Evolutionary conservation across 2,329 filamentous ascomycete species (phyloP).

Genomic region (Diplodia corticola): DNA sequence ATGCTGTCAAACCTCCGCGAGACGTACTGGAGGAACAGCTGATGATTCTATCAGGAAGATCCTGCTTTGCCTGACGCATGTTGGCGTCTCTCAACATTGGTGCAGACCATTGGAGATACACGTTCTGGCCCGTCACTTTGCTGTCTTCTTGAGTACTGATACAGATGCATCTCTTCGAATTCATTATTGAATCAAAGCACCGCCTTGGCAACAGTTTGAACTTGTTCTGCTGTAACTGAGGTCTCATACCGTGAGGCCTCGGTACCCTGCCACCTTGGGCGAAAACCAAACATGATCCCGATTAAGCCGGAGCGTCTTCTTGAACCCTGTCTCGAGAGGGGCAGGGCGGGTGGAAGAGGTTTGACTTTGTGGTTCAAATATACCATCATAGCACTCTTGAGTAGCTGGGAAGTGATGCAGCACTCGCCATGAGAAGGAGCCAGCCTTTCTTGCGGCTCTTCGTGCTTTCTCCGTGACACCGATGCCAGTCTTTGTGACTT

Average conservation of each 20-base stretch:
- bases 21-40: not conserved
- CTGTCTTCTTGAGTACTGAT: not conserved
- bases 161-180: conserved; percentile 22
- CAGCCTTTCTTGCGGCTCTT: not conserved
- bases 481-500: not conserved
- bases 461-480: not conserved
- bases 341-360: conserved; percentile 80
- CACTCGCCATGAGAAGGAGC: not conserved
- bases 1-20: not conserved
- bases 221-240: conserved; percentile 59
- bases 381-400: conserved; percentile 28
- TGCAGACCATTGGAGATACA: not conserved
- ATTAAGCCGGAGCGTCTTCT: conserved; percentile 99
- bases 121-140: not conserved
- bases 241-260: conserved; percentile 66
- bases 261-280: conserved; percentile 77
- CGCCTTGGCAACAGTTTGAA: conserved; percentile 56
- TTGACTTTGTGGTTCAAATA: conserved; percentile 97
- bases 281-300: conserved; percentile 75
- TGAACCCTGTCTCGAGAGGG: conserved; percentile 78
- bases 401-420: not conserved
- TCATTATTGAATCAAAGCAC: not conserved
- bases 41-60: too few species aligned
- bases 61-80: not conserved
- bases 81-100: not conserved